A percentile compares a stretch with the other conserved stretches of the same genome.
Conservation (phyloP, 305 asterid genomes). For the Solanum hybrid region DNA sequence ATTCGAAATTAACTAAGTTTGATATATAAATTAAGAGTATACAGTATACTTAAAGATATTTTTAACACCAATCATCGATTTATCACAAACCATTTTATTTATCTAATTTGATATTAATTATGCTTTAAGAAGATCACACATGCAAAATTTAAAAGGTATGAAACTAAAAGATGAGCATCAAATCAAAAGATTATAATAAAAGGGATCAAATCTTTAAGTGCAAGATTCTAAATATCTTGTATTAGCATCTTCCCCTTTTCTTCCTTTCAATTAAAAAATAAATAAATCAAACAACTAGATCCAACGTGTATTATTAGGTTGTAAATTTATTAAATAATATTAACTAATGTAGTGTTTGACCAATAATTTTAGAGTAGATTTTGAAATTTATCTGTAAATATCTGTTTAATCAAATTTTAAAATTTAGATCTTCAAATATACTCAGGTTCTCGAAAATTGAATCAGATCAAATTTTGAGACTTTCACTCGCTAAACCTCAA, state of each 20-base stretch:
- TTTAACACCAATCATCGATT: not conserved
- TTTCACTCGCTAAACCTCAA: not conserved
- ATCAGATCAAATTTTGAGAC: fast-evolving
- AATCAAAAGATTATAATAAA: not conserved
- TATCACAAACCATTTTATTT: not conserved
- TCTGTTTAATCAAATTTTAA: not conserved
- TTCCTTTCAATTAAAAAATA: not conserved
- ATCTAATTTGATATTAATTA: not conserved
- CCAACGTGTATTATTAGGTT: not conserved
- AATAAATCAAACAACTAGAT: not conserved
- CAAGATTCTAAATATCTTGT: not conserved
- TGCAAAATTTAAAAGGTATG: not conserved
- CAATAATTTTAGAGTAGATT: not conserved
- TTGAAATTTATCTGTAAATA: not conserved
- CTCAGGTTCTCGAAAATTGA: not conserved
- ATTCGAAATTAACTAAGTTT: not conserved
- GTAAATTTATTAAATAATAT: not conserved
- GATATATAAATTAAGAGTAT: not conserved
- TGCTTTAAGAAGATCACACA: not conserved
- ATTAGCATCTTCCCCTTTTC: not conserved
- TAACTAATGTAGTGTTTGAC: not conserved
- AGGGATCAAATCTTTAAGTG: not conserved
- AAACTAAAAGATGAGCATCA: not conserved
- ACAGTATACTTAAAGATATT: not conserved
- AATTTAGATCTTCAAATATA: not conserved